Evolutionary conservation across 129 eudicot genomes (phyloP), one percentile per base, ranked within the genome.

Genomic region (Sambucus nigra): DNA sequence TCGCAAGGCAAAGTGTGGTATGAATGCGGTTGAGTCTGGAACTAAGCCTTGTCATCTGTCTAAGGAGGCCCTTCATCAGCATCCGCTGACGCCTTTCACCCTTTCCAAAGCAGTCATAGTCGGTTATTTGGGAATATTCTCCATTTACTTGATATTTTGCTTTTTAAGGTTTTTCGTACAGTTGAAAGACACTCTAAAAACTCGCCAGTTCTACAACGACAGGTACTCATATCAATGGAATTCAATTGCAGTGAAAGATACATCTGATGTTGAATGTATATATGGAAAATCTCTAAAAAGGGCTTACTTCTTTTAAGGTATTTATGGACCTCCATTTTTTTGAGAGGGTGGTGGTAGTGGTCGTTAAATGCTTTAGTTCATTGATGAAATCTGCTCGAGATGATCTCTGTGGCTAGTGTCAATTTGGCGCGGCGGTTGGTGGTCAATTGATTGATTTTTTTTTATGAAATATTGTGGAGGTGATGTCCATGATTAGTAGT

Each of bases 11-110:
- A 82, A 91, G 67, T 91, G 98, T 76, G 98, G 97, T 28, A 89
- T 89, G 81, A 93, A 75, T 81, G 97, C 97, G 1, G 88, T 89
- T 24, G 93, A 89, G 72, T 84, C 86, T 18, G 95, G 98, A 39
- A 74, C 71, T 45, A 85, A 83, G 68, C 98, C 94, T 2, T 91
- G 98, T 57, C 89, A 91, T 75, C 70, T 91, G 59, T 73, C 86
- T 23, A 79, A 79, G 57, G 98, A 91, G 57, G 95, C 95, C 52
- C 75, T 91, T 53, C 82, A 82, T 76, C 33, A 76, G 54, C 95
- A 91, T 71, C 98, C 98, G 0, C 63, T 91, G 68, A 85, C 81
- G 5, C 98, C 98, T 5, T 63, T 91, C 38, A 79, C 98, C 14
- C 71, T 79, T 57, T 65, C 72, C 24, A 91, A 82, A 63, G 94